These are phyloP conservation scores for Globisporangium iwayamae DNA, from an alignment of 352 stramenopile genomes.

Conservation along the genomic window DNA sequence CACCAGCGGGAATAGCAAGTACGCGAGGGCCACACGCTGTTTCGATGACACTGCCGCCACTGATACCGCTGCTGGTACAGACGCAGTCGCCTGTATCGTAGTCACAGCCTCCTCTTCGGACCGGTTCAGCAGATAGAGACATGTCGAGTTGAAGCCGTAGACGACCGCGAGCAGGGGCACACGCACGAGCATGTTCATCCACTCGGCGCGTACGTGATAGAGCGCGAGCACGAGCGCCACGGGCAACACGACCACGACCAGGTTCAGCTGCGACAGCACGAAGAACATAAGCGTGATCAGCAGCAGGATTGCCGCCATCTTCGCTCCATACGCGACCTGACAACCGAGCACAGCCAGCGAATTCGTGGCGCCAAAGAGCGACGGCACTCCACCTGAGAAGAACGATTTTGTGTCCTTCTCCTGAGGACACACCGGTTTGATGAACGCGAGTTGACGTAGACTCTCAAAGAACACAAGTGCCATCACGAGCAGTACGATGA, in stretches of 20 bases:
- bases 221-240: conserved; percentile 39
- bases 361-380: conserved; percentile 46
- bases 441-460: conserved; percentile 49
- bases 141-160: conserved; percentile 65
- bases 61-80: conserved; percentile 8
- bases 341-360: conserved; percentile 65
- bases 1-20: conserved; percentile 54
- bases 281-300: conserved; percentile 43
- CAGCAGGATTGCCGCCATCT: conserved; percentile 52
- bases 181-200: conserved; percentile 80
- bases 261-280: conserved; percentile 58
- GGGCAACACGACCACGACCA: conserved; percentile 52
- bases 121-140: conserved; percentile 53
- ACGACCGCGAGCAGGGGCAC: conserved; percentile 63
- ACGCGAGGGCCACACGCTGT: conserved; percentile 39
- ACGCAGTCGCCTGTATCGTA: not conserved
- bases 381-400: conserved; percentile 44
- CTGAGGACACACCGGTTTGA: conserved; percentile 54
- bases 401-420: conserved; percentile 26
- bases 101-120: conserved; percentile 9
- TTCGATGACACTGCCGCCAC: conserved; percentile 22
- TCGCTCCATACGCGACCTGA: conserved; percentile 65
- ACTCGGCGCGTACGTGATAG: conserved; percentile 69
- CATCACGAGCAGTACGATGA: conserved; percentile 74
- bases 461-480: conserved; percentile 75